Evolutionary conservation across 192 early-diverging fungal species (phyloP).

Genomic region (Anaeromyces robustus): DNA sequence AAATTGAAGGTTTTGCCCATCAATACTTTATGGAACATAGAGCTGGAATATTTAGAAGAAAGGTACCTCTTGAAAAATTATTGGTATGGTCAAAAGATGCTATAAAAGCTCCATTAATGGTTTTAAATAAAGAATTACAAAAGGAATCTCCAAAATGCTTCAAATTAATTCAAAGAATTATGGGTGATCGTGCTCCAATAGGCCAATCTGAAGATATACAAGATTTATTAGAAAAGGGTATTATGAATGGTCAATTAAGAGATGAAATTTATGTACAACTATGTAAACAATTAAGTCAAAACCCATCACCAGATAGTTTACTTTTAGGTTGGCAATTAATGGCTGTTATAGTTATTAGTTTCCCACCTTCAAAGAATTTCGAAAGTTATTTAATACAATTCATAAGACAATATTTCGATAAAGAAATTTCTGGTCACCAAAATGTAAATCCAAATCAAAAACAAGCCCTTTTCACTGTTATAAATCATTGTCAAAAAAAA

Average conservation of each 20-base stretch:
- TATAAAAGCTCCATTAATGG: conserved; percentile 62
- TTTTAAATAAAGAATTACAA: conserved; percentile 60
- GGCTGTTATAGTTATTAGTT: conserved; percentile 64
- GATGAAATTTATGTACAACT: conserved; percentile 93
- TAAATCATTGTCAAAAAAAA: conserved; percentile 22
- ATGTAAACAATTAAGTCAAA: conserved; percentile 70
- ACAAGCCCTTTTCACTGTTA: conserved; percentile 10
- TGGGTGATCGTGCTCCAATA: conserved; percentile 48
- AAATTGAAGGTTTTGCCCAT: conserved; percentile 74
- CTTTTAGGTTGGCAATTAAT: conserved; percentile 77
- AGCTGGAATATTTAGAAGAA: conserved; percentile 56
- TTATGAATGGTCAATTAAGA: conserved; percentile 55
- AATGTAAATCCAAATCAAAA: neutral
- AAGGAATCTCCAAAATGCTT: conserved; percentile 80
- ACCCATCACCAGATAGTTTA: conserved; percentile 50
- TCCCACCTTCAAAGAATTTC: conserved; percentile 80
- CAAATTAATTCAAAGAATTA: conserved; percentile 64
- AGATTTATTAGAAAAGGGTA: conserved; percentile 58
- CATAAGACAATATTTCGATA: conserved; percentile 41
- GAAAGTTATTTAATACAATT: conserved; percentile 70
- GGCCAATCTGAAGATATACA: conserved; percentile 43
- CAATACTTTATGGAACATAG: conserved; percentile 83
- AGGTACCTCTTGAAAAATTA: conserved; percentile 81
- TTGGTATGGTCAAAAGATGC: conserved; percentile 57
- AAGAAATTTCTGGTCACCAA: neutral